Evolutionary conservation across 2,329 filamentous ascomycete genomes (phyloP), one percentile per base, ranked within the genome.

Genomic region (Raffaelea deltoideospora): DNA sequence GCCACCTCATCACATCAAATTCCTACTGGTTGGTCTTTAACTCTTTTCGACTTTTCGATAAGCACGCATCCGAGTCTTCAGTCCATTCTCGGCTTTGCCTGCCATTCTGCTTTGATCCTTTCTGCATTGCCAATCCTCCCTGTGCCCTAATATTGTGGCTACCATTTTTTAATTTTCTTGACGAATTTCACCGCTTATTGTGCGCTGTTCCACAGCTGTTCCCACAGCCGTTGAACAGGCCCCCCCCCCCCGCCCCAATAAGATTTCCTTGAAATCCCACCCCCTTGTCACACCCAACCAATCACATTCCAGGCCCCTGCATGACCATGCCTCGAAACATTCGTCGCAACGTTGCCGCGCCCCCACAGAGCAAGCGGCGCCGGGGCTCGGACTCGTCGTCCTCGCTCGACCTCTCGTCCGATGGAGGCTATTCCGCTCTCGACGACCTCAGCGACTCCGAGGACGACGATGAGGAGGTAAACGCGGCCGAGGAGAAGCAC

Each of bases 361-460:
- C 54, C 37, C 55, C 57, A 37, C 59, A 62, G 45, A 53, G 55
- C 52, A 67, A 64, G 52, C 54, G 52, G 33, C 67, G 69, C 43
- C 60, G 66, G 35, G 59, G 53, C 40, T 72, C 67, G 46, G 59
- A 61, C 47, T 59, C 61, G 7, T 70, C 69, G 6, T 69, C 71
- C 10, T 71, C 69, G 2, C 55, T 69, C 39, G 60, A 72, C 48
- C 60, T 75, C 6, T 79, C 72, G 43, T 73, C 78, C 41, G 80
- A 85, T 35, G 73, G 69, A 37, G 78, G 74, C 38, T 85, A 86
- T 54, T 80, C 76, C 2, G 79, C 67, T 27, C 78, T 92, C 41
- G 81, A 88, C 51, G 73, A 85, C 35, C 79, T 92, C 42, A 82
- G 72, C 46, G 82, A 87, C 48, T 78, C 74, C 10, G 82, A 71